Percentiles rank a stretch among this genome's conserved stretches.
These are phyloP conservation scores for Thraustochytrium striatum DNA, from an alignment of 352 stramenopile species.

Conservation along the genomic window DNA sequence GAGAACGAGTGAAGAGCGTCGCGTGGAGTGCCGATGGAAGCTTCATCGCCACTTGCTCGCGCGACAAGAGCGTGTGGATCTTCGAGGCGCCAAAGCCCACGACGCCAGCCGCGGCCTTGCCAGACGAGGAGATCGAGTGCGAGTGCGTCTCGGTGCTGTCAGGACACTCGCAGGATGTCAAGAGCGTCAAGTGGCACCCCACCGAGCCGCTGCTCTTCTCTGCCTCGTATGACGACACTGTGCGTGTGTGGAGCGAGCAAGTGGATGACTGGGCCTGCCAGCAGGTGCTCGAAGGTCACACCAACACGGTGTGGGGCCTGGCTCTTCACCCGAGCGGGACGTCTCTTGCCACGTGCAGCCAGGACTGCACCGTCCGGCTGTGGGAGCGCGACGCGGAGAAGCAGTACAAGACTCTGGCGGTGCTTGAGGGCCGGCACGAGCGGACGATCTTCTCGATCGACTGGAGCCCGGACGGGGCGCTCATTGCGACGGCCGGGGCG, in stretches of 20 bases:
- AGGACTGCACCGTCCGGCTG: constrained; percentile 84
- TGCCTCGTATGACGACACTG: constrained; percentile 90
- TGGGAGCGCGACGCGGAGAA: constrained; percentile 74
- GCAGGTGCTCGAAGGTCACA: constrained; percentile 81
- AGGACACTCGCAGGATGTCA: constrained; percentile 92
- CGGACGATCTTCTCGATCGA: constrained; percentile 84
- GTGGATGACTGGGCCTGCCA: constrained; percentile 94
- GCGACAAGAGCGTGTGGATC: constrained; percentile 98
- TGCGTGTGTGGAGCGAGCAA: constrained; percentile 90
- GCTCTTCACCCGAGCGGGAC: constrained; percentile 69
- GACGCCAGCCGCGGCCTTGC: not conserved
- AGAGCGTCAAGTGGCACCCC: constrained; percentile 87
- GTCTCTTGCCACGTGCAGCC: constrained; percentile 77
- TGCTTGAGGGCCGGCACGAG: constrained; percentile 75
- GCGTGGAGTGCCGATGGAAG: constrained; percentile 85
- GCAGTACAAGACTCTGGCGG: constrained; percentile 74
- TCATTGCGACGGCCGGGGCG: constrained; percentile 57
- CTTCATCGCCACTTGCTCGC: constrained; percentile 91
- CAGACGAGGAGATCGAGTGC: constrained; percentile 85
- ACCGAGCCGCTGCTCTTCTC: constrained; percentile 66
- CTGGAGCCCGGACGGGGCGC: constrained; percentile 76
- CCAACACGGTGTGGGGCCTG: constrained; percentile 89
- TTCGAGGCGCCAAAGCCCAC: constrained; percentile 73
- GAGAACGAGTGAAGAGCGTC: constrained; percentile 97
- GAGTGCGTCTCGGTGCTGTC: constrained; percentile 94